Evolutionary conservation across 2,329 filamentous ascomycete species (phyloP), one percentile per base, ranked within the genome.

Genomic region (Westerdykella ornata): DNA sequence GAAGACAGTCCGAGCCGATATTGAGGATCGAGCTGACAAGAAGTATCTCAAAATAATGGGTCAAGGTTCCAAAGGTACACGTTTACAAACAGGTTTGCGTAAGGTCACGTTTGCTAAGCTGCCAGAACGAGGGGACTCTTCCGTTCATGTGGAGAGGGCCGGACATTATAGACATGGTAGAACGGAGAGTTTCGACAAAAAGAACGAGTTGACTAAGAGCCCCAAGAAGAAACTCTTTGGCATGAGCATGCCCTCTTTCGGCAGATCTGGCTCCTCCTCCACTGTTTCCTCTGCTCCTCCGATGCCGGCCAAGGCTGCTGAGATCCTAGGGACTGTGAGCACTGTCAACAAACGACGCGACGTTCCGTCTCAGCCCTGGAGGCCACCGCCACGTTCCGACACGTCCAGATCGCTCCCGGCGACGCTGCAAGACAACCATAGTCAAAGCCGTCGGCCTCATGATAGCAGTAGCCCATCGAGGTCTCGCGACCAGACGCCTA

Each of bases 191-290:
- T 31, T 35, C 29, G 47, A 54, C 19, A 41, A 46, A 22, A 20
- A 31, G 31, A 37, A 48, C 19, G 38, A 52, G 6, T 36, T 47
- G 22, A 20, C 30, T 14, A 68, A 63, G 50, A 70, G 64, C 39
- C 67, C 67, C 0, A 68, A 61, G 51, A 70, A 66, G 54, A 63
- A 62, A 41, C 46, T 70, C 18, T 60, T 70, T 37, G 63, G 65
- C 12, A 56, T 60, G 37, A 54, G 48, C 22, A 44, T 61, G 4
- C 59, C 58, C 7, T 48, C 45, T 3, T 62, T 62, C 33, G 30
- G 30, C 30, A 51, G 49, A 26, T 26, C 22, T 26, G 22, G 22
- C 2, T 38, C 49, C 6, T 41, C 53, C 2, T 36, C 34, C 7
- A 42, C 15, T 4, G 32, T 13, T 17, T 20, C 17, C n/a, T 15